phyloP scores from a whole-genome alignment of 2,329 filamentous ascomycete species.

The Thielaviopsis euricoi region DNA sequence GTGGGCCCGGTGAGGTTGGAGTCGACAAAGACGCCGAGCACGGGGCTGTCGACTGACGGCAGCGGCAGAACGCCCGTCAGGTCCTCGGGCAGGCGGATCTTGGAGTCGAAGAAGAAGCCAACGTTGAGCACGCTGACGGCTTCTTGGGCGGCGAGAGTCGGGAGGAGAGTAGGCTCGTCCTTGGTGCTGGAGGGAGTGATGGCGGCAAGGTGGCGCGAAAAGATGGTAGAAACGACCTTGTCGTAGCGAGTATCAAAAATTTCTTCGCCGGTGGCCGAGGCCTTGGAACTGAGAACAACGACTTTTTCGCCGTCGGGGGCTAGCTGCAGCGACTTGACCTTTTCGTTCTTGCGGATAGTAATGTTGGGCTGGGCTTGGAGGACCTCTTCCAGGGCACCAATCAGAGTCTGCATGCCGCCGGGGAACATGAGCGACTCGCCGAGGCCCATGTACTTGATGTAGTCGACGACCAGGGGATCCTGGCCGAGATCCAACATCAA shows the following conservation, averaged over 20 bases:
- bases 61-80: conserved; percentile 93
- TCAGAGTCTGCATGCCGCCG: conserved; percentile 46
- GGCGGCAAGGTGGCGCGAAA: conserved; percentile 27
- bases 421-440: conserved; percentile 10
- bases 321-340: conserved; percentile 6
- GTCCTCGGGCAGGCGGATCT: conserved; percentile 40
- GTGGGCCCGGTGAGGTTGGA: conserved; percentile 38
- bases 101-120: conserved; percentile 65
- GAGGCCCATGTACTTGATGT: conserved; percentile 10
- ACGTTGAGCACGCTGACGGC: conserved; percentile 80
- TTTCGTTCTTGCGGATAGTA: conserved; percentile 13
- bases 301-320: neutral
- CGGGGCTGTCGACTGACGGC: conserved; percentile 57
- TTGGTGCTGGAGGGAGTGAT: neutral
- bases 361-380: conserved; percentile 6
- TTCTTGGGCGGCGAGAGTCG: conserved; percentile 35
- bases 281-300: neutral
- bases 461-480: conserved; percentile 15
- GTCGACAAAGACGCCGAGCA: conserved; percentile 86
- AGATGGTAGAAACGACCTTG: conserved; percentile 50
- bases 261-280: neutral
- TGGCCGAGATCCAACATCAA: conserved; percentile 18
- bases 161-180: conserved; percentile 21
- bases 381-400: conserved; percentile 21
- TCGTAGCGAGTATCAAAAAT: conserved; percentile 24